phyloP scores from a whole-genome alignment of 805 yeast genomes.

The Hanseniaspora meyeri region DNA sequence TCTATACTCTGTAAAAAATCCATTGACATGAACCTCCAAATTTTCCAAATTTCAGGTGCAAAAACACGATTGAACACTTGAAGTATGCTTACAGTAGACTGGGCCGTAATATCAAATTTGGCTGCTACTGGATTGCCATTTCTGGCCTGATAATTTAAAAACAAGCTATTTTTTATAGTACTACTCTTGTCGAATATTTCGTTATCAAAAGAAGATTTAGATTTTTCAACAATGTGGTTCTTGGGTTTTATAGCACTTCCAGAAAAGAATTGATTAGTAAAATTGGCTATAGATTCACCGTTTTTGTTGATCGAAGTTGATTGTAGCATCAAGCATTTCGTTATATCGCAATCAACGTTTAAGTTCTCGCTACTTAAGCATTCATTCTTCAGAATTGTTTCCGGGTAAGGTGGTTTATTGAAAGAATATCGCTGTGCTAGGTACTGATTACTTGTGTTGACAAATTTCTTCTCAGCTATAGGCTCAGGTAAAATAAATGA shows the following conservation, averaged over 20 bases:
- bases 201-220: not conserved
- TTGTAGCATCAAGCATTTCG: not conserved
- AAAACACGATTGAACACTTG: not conserved
- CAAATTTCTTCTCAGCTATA: not conserved
- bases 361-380: not conserved
- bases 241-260: no score
- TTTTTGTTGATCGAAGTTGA: not conserved
- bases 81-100: not conserved
- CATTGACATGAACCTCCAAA: constrained; percentile 3
- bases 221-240: not conserved
- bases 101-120: not conserved
- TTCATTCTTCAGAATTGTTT: not conserved
- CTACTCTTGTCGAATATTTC: not conserved
- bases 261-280: no score
- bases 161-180: not conserved
- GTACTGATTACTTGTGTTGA: not conserved
- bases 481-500: not conserved
- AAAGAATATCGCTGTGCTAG: not conserved
- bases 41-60: not conserved
- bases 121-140: not conserved
- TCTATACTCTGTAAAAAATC: not conserved
- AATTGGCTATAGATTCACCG: no score
- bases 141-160: not conserved
- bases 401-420: not conserved
- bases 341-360: not conserved